phyloP scores from a whole-genome alignment of 371 early-diverging fungal genomes.

The Rhizopus delemar region DNA sequence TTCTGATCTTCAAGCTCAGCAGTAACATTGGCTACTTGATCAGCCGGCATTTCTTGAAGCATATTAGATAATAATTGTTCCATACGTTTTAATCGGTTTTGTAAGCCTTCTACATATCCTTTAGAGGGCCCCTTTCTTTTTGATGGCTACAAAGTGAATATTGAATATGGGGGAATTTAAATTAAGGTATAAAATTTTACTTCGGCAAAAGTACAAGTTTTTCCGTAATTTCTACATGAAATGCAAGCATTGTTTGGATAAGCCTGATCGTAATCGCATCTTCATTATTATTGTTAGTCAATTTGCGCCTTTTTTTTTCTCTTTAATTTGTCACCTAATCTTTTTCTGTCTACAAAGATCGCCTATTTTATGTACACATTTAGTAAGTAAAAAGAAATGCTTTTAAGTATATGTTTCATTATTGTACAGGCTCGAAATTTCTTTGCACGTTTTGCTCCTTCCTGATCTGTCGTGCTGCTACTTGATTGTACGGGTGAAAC shows the following conservation, averaged over 20 bases:
- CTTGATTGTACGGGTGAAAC: background rate
- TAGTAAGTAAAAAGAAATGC: background rate
- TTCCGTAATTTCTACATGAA: constrained; percentile 27
- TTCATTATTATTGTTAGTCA: constrained; percentile 5
- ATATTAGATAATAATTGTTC: constrained; percentile 24
- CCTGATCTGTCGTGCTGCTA: background rate
- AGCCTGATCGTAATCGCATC: constrained; percentile 27
- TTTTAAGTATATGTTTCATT: background rate
- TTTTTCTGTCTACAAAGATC: constrained; percentile 34
- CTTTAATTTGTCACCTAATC: constrained; percentile 18
- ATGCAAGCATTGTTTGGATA: constrained; percentile 20
- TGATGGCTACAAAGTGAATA: constrained; percentile 15
- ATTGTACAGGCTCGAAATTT: constrained; percentile 26
- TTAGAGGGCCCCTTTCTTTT: constrained; percentile 34
- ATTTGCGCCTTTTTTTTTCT: background rate
- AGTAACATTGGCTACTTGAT: background rate
- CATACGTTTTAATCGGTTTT: constrained; percentile 29
- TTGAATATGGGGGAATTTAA: too few relatives aligned
- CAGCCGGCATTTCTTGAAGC: constrained; percentile 13
- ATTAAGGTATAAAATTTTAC: constrained; percentile 5
- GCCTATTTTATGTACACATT: constrained; percentile 8
- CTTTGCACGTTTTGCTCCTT: constrained; percentile 4
- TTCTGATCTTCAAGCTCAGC: background rate
- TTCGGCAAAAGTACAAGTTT: constrained; percentile 28
- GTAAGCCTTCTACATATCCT: constrained; percentile 32